Base-by-base conservation (phyloP, 805 yeast genomes). In the Saccharomycopsis javanensis region DNA sequence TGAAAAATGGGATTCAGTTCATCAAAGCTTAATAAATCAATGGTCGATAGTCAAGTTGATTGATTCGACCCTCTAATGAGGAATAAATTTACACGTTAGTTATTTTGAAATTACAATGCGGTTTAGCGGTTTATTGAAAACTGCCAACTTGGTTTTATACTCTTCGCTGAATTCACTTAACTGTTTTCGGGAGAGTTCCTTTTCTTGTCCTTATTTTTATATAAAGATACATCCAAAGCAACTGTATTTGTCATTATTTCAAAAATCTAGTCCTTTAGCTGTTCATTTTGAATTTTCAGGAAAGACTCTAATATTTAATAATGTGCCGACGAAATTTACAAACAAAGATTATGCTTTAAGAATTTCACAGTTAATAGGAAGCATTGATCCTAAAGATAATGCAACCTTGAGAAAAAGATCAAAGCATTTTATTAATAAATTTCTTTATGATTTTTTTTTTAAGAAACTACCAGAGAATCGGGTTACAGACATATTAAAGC, bases 181-280 rank as follows among this genome's bases (percentile, higher is more conserved):
- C 18, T 42, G 48, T 20, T 42, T 42, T 42, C 48, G 23, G 23
- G 15, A 42, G 28, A 42, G 15, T 15, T 42, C 48, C 7, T 42
- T 20, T 18, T 10, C 15, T 5, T 53, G 59, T 27, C 38, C 31
- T n/a, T 46, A 45, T 15, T 57, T 57, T 33, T 18, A 23, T 15
- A 3, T 57, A 23, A 53, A 53, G 30, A 50, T 37, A 34, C 31
- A 16, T 35, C 59, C 59, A 4, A n/a, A 13, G 11, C 23, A 48
- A 3, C 54, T 33, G 45, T 42, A 48, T 37, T 42, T 53, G 15
- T 35, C 50, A 5, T 18, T 51, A 10, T 57, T 48, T 38, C 48
- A 51, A 30, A 57, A 57, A 18, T 23, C 51, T 6, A 27, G 27
- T 48, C 59, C 59, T 13, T 16, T 57, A 1, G 27, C 59, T 15